Evolutionary conservation across 108 stramenopile genomes (phyloP), one percentile per base, ranked within the genome.

Genomic region (Nitzschia sp.): DNA sequence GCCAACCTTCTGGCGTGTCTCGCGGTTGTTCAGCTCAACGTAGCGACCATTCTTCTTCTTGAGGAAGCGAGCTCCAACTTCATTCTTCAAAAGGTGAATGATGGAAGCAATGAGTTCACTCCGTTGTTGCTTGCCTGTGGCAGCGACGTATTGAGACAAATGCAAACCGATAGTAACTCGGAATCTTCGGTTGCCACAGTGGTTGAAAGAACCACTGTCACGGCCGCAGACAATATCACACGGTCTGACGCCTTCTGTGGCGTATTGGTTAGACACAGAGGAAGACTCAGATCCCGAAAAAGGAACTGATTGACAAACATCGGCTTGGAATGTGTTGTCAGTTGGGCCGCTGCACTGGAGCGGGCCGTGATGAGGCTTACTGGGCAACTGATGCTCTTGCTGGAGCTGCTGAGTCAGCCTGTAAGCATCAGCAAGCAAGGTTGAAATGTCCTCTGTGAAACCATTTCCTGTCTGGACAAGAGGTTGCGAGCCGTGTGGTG

Each of bases 211-310:
- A 3, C 42, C 56, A 12, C 58, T 61, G 46, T 68, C 57, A 17
- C 69, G 62, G 22, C 73, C 69, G 53, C 73, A 80, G 14, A 74
- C 41, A 29, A 80, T 62, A 38, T 80, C 79, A 64, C 72, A 75
- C 12, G 79, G 79, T 38, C 65, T 41, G 22, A 50, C 24, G 29
- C 51, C 24, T 17, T 71, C 53, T 15, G 55, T 56, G 0, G 26
- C 41, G 22, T 65, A 34, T 15, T 39, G 15, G 24, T 54, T 54
- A 21, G 53, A 54, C 21, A 48, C 46, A 17, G 46, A 17, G 46
- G 46, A 17, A 17, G 46, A 15, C 2, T 15, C 46, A 15, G 46
- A 5, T 17, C 46, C 17, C 5, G 46, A 1, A 34, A 34, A 34
- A 15, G 46, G 46, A 15, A 5, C 46, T 48, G 46, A 48, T 17